Percentiles rank a stretch among this genome's conserved stretches.
These are phyloP conservation scores for Nicotiana undulata DNA, from an alignment of 257 asterid genomes.

Conservation along the genomic window DNA sequence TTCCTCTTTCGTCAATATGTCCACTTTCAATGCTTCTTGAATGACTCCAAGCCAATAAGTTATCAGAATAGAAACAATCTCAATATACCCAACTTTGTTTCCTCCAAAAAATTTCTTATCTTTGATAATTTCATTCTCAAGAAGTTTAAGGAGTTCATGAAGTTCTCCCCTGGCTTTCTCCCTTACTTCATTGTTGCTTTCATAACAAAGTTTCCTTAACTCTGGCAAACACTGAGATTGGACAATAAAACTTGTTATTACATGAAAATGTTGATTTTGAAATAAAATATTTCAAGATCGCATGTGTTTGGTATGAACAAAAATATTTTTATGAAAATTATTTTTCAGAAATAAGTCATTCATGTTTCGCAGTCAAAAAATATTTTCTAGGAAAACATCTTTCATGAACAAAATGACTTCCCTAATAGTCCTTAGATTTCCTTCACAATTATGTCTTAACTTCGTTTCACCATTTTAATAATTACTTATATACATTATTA, in stretches of 20 bases:
- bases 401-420: background rate
- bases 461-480: no score
- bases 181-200: background rate
- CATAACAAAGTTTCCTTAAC: background rate
- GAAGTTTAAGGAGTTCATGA: conserved; percentile 1
- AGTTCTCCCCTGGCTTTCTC: conserved; percentile 1
- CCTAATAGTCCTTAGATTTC: no score
- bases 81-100: background rate
- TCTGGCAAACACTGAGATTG: background rate
- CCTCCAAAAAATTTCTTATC: background rate
- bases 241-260: background rate
- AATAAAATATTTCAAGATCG: background rate
- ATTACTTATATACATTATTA: no score
- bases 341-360: background rate
- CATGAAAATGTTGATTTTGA: background rate
- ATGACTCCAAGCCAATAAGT: conserved; percentile 6
- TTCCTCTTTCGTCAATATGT: background rate
- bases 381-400: background rate
- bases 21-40: background rate
- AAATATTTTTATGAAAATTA: background rate
- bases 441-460: no score
- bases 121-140: conserved; percentile 6
- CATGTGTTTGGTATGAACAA: background rate
- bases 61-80: conserved; percentile 2
- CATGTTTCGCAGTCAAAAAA: background rate